Conservation (phyloP, 441 rosid species). For the Erodium chrysanthum region DNA sequence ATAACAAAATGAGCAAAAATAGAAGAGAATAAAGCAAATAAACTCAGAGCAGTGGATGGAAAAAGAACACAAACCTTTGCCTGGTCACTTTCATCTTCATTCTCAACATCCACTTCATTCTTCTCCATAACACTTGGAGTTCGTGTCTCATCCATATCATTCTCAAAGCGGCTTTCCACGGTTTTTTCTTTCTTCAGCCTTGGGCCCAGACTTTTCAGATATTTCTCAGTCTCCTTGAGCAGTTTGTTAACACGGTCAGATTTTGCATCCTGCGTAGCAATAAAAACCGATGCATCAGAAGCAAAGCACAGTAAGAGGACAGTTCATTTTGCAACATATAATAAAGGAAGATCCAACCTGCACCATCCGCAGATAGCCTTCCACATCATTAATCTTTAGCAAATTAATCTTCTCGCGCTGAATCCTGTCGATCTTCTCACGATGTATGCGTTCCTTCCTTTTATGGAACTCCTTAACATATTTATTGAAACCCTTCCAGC, state of each 20-base stretch:
- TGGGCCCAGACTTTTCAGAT: slow-evolving; percentile 83
- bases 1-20: slow-evolving; percentile 17
- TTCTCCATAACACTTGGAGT: slow-evolving; percentile 35
- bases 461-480: slow-evolving; percentile 87
- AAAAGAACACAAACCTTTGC: slow-evolving; percentile 57
- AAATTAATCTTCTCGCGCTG: slow-evolving; percentile 93
- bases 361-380: slow-evolving; percentile 96
- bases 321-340: slow-evolving; percentile 14
- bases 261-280: slow-evolving; percentile 64
- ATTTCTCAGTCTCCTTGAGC: slow-evolving; percentile 87
- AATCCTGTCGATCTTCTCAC: slow-evolving; percentile 92
- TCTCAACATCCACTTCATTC: slow-evolving; percentile 52
- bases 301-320: slow-evolving; percentile 14
- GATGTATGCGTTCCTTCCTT: slow-evolving; percentile 80
- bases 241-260: slow-evolving; percentile 91
- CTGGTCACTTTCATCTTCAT: slow-evolving; percentile 83
- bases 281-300: slow-evolving; percentile 14
- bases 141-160: slow-evolving; percentile 51
- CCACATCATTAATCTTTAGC: slow-evolving; percentile 89
- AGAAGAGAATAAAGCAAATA: slow-evolving; percentile 9
- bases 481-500: slow-evolving; percentile 79
- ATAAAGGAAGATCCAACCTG: slow-evolving; percentile 45
- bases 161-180: slow-evolving; percentile 45
- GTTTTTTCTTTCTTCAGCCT: slow-evolving; percentile 71
- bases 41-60: slow-evolving; percentile 16